Evolutionary conservation across 345 rosid species (phyloP), one percentile per base, ranked within the genome.

Genomic region (Orychophragmus violaceus): DNA sequence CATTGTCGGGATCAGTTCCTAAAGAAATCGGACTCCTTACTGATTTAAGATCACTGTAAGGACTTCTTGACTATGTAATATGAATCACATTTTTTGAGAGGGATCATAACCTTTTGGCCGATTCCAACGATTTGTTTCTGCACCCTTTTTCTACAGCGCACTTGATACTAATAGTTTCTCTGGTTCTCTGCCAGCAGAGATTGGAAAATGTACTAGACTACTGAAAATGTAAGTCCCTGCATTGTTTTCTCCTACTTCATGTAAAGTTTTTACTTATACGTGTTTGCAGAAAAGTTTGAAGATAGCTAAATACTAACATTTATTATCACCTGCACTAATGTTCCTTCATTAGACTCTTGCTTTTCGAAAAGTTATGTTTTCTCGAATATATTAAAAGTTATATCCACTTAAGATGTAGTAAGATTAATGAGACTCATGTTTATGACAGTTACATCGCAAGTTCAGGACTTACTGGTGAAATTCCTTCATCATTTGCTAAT

Each of bases 401-500:
- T 14, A 1, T 41, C 8, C 19, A 41, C 19, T 41, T 41, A 3
- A 39, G 44, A 37, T 37, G 17, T 13, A 13, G 7, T 4, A 36
- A 36, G 16, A 36, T 36, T 36, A 19, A 39, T 48, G 53, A 21
- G 13, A 17, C 37, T 39, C 32, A 13, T 77, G 18, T 61, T 36
- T 44, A 19, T 56, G 73, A 23, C 74, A 86, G 84, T 6, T 82
- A 75, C 62, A 46, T 83, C 51, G 81, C 77, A 52, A 80, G 90
- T 66, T 75, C 81, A 59, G 87, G 87, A 44, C 42, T 83, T 33
- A 65, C 75, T 36, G 92, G 89, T 8, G 71, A 63, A 51, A 79
- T 84, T 72, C 92, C 92, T 69, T 10, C 22, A n/a, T 78, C 82
- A 55, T 80, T 76, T 78, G 79, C 82, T 44, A 64, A 75, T 19